Conservation (phyloP, 2,329 filamentous ascomycete species). For the Diaporthe citrichinensis region DNA sequence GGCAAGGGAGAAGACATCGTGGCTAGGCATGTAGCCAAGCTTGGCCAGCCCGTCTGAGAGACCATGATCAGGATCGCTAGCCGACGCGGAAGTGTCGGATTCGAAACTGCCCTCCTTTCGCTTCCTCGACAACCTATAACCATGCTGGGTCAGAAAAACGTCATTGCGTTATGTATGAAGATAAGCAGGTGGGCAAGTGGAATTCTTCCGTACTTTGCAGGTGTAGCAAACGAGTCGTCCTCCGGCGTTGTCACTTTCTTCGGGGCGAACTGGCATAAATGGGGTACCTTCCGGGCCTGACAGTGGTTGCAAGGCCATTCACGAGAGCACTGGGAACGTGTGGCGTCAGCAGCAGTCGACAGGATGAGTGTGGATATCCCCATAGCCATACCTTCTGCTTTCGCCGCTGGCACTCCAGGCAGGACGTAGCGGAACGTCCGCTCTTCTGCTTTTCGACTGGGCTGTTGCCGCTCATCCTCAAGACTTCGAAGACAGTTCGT, state of each 20-base stretch:
- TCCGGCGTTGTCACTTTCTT: slow-evolving; percentile 48
- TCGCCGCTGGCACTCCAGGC: slow-evolving; percentile 63
- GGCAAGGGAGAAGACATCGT: slow-evolving; percentile 38
- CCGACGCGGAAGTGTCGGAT: slow-evolving; percentile 38
- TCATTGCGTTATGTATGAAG: not conserved
- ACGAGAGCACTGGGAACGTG: slow-evolving; percentile 58
- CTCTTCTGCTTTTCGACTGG: slow-evolving; percentile 40
- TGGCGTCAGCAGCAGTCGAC: slow-evolving; percentile 23
- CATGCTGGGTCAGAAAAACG: not conserved
- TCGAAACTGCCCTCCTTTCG: slow-evolving; percentile 43
- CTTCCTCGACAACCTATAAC: slow-evolving; percentile 45
- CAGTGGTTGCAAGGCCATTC: slow-evolving; percentile 67
- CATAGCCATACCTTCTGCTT: slow-evolving; percentile 60
- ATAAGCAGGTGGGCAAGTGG: too few species aligned
- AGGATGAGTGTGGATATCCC: not conserved
- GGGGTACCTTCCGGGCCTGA: slow-evolving; percentile 60
- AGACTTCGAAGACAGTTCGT: not conserved
- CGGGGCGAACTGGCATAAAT: slow-evolving; percentile 60
- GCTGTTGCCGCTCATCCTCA: slow-evolving; percentile 25
- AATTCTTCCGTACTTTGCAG: slow-evolving; percentile 27
- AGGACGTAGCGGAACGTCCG: slow-evolving; percentile 49
- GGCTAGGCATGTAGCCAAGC: slow-evolving; percentile 41
- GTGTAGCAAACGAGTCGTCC: slow-evolving; percentile 35
- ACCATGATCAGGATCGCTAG: slow-evolving; percentile 34
- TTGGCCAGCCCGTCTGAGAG: slow-evolving; percentile 40